phyloP scores from a whole-genome alignment of 2,329 filamentous ascomycete species.

The Chaetomiaceae sp. region DNA sequence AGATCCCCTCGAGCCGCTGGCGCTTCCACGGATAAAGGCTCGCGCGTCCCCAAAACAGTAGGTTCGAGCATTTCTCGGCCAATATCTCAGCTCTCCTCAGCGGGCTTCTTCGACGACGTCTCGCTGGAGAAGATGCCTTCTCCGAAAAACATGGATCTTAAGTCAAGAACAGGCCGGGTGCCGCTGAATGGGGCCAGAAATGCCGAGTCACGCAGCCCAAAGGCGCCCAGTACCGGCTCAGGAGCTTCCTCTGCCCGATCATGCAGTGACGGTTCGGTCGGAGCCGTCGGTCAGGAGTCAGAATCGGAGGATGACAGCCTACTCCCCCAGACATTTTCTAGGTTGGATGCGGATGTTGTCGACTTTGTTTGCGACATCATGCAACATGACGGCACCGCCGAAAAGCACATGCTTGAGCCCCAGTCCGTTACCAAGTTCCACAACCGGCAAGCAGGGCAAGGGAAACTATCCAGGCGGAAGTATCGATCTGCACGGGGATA shows the following conservation, averaged over 20 bases:
- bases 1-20: slow-evolving; percentile 30
- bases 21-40: slow-evolving; percentile 19
- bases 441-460: slow-evolving; percentile 27
- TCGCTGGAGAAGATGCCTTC: slow-evolving; percentile 34
- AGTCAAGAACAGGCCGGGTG: slow-evolving; percentile 21
- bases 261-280: slow-evolving; percentile 21
- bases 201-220: slow-evolving; percentile 23
- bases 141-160: slow-evolving; percentile 26
- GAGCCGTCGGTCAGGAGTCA: slow-evolving; percentile 20
- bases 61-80: slow-evolving; percentile 29
- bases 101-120: slow-evolving; percentile 33
- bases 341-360: slow-evolving; percentile 51
- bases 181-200: slow-evolving; percentile 21
- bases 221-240: slow-evolving; percentile 17
- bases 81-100: slow-evolving; percentile 33
- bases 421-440: slow-evolving; percentile 32
- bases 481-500: slow-evolving; percentile 27
- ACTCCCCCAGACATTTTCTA: slow-evolving; percentile 54
- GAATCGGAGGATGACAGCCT: slow-evolving; percentile 33
- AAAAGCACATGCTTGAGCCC: slow-evolving; percentile 46
- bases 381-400: slow-evolving; percentile 51
- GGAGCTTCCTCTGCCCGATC: slow-evolving; percentile 24
- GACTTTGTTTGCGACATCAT: slow-evolving; percentile 59
- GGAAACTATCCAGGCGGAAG: slow-evolving; percentile 35
- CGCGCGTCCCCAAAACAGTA: slow-evolving; percentile 25